Percentiles rank a stretch among this genome's conserved stretches.
Evolutionary conservation across 495 filamentous ascomycete genomes (phyloP).

Genomic region (Penicillium nucicola): DNA sequence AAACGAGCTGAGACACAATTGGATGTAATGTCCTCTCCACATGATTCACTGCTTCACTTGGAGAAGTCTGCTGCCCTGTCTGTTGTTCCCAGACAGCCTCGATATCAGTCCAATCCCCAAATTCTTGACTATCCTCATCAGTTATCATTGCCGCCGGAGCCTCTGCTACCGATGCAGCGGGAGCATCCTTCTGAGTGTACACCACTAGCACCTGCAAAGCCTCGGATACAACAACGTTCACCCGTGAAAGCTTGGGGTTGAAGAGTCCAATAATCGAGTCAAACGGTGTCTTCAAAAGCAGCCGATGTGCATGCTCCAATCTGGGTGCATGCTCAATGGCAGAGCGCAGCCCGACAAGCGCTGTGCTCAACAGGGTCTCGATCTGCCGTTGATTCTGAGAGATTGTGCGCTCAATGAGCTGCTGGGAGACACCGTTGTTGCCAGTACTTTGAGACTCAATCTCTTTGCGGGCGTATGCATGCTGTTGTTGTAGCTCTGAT

Average conservation of each 20-base stretch:
- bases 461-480: slow-evolving; percentile 56
- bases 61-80: slow-evolving; percentile 25
- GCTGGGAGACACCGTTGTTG: slow-evolving; percentile 39
- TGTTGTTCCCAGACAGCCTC: slow-evolving; percentile 46
- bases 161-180: slow-evolving; percentile 6
- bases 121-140: slow-evolving; percentile 73
- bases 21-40: slow-evolving; percentile 47
- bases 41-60: slow-evolving; percentile 29
- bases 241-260: slow-evolving; percentile 29
- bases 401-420: slow-evolving; percentile 54
- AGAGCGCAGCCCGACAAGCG: slow-evolving; percentile 47
- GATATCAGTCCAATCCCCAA: slow-evolving; percentile 63
- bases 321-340: slow-evolving; percentile 42
- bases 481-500: slow-evolving; percentile 54
- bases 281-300: slow-evolving; percentile 36
- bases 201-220: slow-evolving; percentile 34
- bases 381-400: slow-evolving; percentile 59
- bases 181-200: slow-evolving; percentile 35
- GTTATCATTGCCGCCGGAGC: slow-evolving; percentile 5
- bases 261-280: slow-evolving; percentile 37
- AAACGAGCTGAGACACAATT: slow-evolving; percentile 55
- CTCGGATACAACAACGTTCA: slow-evolving; percentile 36
- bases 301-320: slow-evolving; percentile 31
- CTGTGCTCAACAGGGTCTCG: slow-evolving; percentile 55
- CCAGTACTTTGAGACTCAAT: slow-evolving; percentile 53